Evolutionary conservation across 192 early-diverging fungal genomes (phyloP).

Genomic region (Linnemannia exigua): DNA sequence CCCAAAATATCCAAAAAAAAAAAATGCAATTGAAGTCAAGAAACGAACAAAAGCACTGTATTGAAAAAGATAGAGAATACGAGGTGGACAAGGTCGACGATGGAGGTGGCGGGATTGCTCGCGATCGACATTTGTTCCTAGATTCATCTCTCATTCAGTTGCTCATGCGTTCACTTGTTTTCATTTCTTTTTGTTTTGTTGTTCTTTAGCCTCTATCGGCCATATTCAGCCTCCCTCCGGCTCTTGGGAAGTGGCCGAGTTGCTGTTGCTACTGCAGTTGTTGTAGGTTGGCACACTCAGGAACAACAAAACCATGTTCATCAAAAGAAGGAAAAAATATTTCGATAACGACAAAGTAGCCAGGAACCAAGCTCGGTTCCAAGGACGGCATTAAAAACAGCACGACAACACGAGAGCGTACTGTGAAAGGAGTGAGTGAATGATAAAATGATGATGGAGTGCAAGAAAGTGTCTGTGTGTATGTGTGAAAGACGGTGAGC

Average conservation of each 20-base stretch:
- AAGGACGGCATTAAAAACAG: neutral
- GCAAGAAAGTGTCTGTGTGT: neutral
- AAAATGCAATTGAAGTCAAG: neutral
- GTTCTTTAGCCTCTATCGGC: neutral
- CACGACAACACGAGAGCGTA: neutral
- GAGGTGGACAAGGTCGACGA: neutral
- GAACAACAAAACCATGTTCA: neutral
- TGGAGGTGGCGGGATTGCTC: neutral
- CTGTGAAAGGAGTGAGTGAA: neutral
- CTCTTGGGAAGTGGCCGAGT: too few relatives aligned
- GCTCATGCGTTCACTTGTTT: neutral
- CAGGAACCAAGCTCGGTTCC: neutral
- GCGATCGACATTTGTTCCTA: too few relatives aligned
- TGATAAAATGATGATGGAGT: neutral
- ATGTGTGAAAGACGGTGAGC: conserved; percentile 2
- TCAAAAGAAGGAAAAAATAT: neutral
- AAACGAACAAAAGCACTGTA: neutral
- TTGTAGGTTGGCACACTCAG: neutral
- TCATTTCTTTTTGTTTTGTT: neutral
- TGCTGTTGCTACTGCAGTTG: too few relatives aligned
- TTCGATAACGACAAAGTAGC: neutral
- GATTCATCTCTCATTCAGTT: too few relatives aligned
- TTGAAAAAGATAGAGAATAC: neutral
- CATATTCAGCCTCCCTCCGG: too few relatives aligned
- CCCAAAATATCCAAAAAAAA: neutral